These are phyloP conservation scores for Clarireedia sp. DNA, from an alignment of 2,329 filamentous ascomycete species.

Conservation along the genomic window DNA sequence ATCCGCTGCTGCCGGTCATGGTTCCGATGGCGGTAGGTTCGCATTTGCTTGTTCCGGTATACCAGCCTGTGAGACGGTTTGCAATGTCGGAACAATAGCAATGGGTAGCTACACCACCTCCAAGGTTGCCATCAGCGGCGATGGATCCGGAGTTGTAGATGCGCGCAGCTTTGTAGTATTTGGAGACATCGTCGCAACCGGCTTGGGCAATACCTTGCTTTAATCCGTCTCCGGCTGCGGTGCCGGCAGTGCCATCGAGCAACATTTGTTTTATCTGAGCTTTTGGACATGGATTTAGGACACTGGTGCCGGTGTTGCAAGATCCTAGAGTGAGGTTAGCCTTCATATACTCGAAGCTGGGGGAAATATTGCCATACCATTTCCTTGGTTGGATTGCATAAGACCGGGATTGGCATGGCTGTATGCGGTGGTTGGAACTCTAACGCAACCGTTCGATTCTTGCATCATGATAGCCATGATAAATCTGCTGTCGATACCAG, in stretches of 20 bases:
- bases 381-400: constrained; percentile 22
- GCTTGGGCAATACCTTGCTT: constrained; percentile 18
- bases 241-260: constrained; percentile 26
- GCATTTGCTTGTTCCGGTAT: constrained; percentile 11
- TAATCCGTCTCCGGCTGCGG: constrained; percentile 22
- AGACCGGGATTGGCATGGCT: constrained; percentile 19
- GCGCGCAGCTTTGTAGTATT: constrained; percentile 32
- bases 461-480: constrained; percentile 31
- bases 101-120: constrained; percentile 16
- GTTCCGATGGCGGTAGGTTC: constrained; percentile 11
- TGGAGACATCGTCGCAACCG: constrained; percentile 22
- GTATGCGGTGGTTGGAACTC: constrained; percentile 12
- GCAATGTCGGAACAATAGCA: constrained; percentile 24
- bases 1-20: not conserved
- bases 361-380: not conserved
- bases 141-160: constrained; percentile 36
- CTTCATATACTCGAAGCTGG: not conserved
- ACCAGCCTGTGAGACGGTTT: constrained; percentile 19
- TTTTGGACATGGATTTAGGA: constrained; percentile 11
- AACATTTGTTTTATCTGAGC: constrained; percentile 27
- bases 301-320: constrained; percentile 15
- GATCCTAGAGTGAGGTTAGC: not conserved
- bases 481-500: constrained; percentile 19
- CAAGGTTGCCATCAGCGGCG: constrained; percentile 28
- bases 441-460: constrained; percentile 27